phyloP scores from a whole-genome alignment of 352 stramenopile species.

The Elongisporangium anandrum region DNA sequence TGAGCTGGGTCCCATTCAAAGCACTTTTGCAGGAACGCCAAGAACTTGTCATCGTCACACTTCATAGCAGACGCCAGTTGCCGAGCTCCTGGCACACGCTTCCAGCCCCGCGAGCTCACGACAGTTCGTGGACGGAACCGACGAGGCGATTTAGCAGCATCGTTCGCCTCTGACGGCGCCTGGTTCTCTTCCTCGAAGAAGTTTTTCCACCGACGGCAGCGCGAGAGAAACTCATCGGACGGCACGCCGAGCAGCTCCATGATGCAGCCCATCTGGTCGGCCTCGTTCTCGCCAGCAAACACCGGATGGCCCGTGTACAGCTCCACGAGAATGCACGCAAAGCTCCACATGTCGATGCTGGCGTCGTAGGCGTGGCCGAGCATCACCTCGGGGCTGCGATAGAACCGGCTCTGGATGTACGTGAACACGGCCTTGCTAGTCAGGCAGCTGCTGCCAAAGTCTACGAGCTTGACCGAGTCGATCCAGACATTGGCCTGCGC shows the following conservation, averaged over 20 bases:
- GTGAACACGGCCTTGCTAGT: slow-evolving; percentile 86
- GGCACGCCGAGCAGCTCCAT: slow-evolving; percentile 72
- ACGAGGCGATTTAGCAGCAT: background rate
- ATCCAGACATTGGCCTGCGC: slow-evolving; percentile 40
- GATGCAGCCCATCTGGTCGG: slow-evolving; percentile 84
- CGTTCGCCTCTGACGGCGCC: background rate
- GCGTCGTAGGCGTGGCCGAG: slow-evolving; percentile 84
- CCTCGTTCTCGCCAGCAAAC: slow-evolving; percentile 83
- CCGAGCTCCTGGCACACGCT: slow-evolving; percentile 29
- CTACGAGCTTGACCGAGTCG: slow-evolving; percentile 85
- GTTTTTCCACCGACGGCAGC: slow-evolving; percentile 50
- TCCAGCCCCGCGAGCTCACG: slow-evolving; percentile 58
- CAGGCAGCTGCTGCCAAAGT: slow-evolving; percentile 97
- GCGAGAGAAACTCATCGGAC: slow-evolving; percentile 30
- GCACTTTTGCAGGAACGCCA: slow-evolving; percentile 59
- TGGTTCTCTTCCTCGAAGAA: slow-evolving; percentile 59
- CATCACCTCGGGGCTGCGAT: slow-evolving; percentile 97
- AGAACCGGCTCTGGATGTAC: slow-evolving; percentile 98
- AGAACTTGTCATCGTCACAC: slow-evolving; percentile 46
- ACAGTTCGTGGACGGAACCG: slow-evolving; percentile 40
- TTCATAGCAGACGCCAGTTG: slow-evolving; percentile 34
- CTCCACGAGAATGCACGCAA: slow-evolving; percentile 85
- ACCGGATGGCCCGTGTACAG: slow-evolving; percentile 75
- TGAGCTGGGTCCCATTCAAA: slow-evolving; percentile 58
- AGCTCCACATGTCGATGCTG: slow-evolving; percentile 90